These are phyloP conservation scores for Globisporangium parvum DNA, from an alignment of 352 stramenopile species.

Conservation along the genomic window DNA sequence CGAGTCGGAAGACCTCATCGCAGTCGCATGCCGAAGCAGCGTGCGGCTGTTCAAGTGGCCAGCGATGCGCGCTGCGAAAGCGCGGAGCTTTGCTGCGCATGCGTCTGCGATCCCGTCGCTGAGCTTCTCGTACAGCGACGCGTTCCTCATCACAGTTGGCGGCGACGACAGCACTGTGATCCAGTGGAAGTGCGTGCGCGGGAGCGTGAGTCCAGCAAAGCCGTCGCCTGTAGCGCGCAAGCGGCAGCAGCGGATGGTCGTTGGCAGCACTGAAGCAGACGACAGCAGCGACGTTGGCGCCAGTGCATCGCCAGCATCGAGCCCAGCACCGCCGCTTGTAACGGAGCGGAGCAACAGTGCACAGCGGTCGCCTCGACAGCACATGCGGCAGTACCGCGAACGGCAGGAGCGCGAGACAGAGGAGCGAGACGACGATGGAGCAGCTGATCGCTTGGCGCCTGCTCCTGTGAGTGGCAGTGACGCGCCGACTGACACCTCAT, in stretches of 20 bases:
- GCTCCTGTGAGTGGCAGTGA: background rate
- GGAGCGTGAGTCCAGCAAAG: constrained; percentile 2
- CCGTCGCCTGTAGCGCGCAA: constrained; percentile 7
- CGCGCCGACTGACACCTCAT: background rate
- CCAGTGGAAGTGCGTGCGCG: constrained; percentile 36
- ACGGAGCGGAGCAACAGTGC: constrained; percentile 14
- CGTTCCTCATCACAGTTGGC: constrained; percentile 43
- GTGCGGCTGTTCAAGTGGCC: constrained; percentile 55
- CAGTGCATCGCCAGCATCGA: constrained; percentile 1
- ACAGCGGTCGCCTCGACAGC: constrained; percentile 23
- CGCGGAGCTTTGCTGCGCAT: constrained; percentile 40
- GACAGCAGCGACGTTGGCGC: background rate
- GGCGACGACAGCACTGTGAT: constrained; percentile 55
- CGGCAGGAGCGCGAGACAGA: constrained; percentile 11
- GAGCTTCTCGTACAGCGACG: constrained; percentile 41
- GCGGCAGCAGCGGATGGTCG: constrained; percentile 1
- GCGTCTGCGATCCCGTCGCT: constrained; percentile 39
- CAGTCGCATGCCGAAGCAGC: constrained; percentile 38
- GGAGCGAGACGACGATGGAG: background rate
- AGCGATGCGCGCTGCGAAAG: constrained; percentile 28
- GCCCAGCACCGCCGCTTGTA: constrained; percentile 8
- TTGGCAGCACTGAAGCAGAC: background rate
- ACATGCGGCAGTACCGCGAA: constrained; percentile 31
- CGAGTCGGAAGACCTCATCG: constrained; percentile 34
- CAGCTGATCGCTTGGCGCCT: background rate